phyloP scores from a whole-genome alignment of 2,329 filamentous ascomycete species.

The Colletotrichum kahawae region DNA sequence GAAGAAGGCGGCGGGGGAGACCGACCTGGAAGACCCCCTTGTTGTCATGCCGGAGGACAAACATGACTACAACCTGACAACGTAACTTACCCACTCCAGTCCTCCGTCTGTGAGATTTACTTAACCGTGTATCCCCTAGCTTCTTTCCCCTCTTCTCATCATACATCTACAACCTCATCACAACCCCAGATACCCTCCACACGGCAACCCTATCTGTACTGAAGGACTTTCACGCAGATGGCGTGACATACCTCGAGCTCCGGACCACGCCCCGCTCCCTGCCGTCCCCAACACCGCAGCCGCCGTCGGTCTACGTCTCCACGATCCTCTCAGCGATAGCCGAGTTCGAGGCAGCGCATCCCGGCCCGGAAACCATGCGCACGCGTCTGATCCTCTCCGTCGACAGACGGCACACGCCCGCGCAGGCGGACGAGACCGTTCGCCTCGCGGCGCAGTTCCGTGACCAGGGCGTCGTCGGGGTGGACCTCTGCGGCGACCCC shows the following conservation, averaged over 20 bases:
- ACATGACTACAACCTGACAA: conserved; percentile 72
- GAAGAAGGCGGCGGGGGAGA: conserved; percentile 58
- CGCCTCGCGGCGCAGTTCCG: conserved; percentile 64
- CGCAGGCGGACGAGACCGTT: conserved; percentile 68
- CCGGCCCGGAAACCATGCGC: conserved; percentile 49
- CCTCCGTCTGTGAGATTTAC: neutral
- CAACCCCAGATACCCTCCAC: conserved; percentile 62
- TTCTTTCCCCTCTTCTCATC: conserved; percentile 81
- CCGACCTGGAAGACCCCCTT: conserved; percentile 70
- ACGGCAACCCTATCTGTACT: conserved; percentile 71
- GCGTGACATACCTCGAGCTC: conserved; percentile 79
- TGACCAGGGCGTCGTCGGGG: conserved; percentile 65
- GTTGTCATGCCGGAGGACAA: conserved; percentile 73
- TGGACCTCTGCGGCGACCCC: conserved; percentile 83
- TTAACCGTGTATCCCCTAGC: conserved; percentile 38
- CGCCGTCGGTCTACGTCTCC: conserved; percentile 66
- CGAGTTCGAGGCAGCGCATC: conserved; percentile 46
- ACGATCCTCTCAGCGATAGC: conserved; percentile 70
- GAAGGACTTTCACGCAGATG: conserved; percentile 69
- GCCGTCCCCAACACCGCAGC: neutral
- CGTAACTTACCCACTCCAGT: conserved; percentile 46
- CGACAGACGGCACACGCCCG: conserved; percentile 67
- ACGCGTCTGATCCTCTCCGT: conserved; percentile 75
- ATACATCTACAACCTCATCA: conserved; percentile 80
- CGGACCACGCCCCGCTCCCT: conserved; percentile 73